Conservation (phyloP, 2,329 filamentous ascomycete genomes). For the Cladobotryum mycophilum region DNA sequence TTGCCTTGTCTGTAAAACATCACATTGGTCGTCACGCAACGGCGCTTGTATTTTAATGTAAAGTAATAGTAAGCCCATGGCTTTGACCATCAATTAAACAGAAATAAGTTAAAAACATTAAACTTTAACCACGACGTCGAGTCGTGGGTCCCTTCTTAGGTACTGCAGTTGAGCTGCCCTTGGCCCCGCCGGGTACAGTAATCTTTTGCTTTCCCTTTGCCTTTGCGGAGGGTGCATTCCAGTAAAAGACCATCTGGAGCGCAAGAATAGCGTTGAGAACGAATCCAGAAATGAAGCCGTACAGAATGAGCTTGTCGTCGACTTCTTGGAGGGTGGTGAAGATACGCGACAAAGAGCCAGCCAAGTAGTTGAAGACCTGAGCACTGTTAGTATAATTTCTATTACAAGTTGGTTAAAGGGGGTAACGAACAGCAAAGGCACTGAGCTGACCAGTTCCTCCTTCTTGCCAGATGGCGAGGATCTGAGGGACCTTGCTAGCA, state of each 20-base stretch:
- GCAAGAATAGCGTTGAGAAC: slow-evolving; percentile 82
- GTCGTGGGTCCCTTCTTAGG: slow-evolving; percentile 39
- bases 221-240: slow-evolving; percentile 62
- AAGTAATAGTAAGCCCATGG: background rate
- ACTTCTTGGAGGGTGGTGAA: slow-evolving; percentile 98
- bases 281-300: slow-evolving; percentile 89
- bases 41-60: background rate
- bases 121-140: slow-evolving; percentile 34
- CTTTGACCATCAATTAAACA: slow-evolving; percentile 5
- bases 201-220: slow-evolving; percentile 37
- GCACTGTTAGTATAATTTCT: background rate
- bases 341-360: slow-evolving; percentile 86
- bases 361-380: slow-evolving; percentile 96
- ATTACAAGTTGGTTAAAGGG: background rate
- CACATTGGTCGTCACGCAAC: background rate
- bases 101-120: slow-evolving; percentile 6
- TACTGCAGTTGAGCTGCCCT: slow-evolving; percentile 24
- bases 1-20: background rate
- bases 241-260: slow-evolving; percentile 91
- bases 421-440: slow-evolving; percentile 68
- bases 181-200: slow-evolving; percentile 20
- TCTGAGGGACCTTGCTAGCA: slow-evolving; percentile 91
- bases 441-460: slow-evolving; percentile 92
- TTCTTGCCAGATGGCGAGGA: slow-evolving; percentile 74
- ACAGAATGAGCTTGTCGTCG: slow-evolving; percentile 91